Evolutionary conservation across 306 rosid genomes (phyloP).

Genomic region (Medicago ruthenica): DNA sequence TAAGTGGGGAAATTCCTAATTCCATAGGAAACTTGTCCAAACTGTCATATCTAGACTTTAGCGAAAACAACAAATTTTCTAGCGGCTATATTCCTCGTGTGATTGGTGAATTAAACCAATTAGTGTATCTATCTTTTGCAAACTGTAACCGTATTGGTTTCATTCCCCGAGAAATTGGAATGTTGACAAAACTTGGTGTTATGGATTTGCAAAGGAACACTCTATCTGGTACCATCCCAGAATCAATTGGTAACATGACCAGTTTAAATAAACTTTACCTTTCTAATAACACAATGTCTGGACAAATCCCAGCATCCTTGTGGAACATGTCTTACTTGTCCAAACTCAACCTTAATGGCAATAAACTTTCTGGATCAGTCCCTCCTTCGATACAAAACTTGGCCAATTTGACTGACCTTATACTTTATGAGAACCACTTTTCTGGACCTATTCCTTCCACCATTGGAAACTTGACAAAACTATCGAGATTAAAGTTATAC

Average conservation of each 20-base stretch:
- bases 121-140: not conserved
- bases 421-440: not conserved
- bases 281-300: not conserved
- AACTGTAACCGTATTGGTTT: not conserved
- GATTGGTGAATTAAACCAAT: constrained; percentile 37
- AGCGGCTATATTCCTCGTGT: constrained; percentile 23
- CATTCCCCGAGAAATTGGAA: constrained; percentile 44
- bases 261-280: not conserved
- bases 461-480: constrained; percentile 37
- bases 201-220: constrained; percentile 1
- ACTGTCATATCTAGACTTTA: constrained; percentile 16
- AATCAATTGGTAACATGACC: constrained; percentile 36
- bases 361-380: constrained; percentile 3
- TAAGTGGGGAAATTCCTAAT: constrained; percentile 11
- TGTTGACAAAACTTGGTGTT: not conserved
- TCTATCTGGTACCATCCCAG: constrained; percentile 26
- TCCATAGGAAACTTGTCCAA: constrained; percentile 35
- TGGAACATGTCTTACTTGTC: constrained; percentile 29
- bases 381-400: constrained; percentile 25
- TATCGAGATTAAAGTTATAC: fast-evolving
- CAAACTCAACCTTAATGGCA: not conserved
- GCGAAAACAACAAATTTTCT: not conserved
- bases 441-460: constrained; percentile 40
- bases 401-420: not conserved
- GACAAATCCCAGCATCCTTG: constrained; percentile 26